A percentile compares a stretch with the other conserved stretches of the same genome.
Evolutionary conservation across 805 yeast genomes (phyloP).

Genomic region (Kazachstania martiniae): DNA sequence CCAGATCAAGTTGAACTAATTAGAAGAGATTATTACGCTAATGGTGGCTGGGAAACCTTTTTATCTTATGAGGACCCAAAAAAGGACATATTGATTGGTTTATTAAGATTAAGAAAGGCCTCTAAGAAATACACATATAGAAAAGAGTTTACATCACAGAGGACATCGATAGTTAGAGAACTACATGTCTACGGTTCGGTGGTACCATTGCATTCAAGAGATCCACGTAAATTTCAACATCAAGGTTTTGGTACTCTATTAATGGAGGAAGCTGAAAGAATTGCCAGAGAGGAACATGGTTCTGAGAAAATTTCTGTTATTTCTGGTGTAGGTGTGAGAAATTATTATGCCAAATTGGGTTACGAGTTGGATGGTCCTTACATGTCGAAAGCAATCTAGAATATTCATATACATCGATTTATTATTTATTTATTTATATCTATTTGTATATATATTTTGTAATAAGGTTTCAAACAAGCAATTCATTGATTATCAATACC

Average conservation of each 20-base stretch:
- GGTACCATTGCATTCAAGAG: slow-evolving; percentile 91
- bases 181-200: slow-evolving; percentile 96
- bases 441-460: neutral
- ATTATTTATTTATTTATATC: too few relatives aligned
- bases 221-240: slow-evolving; percentile 96
- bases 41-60: slow-evolving; percentile 98
- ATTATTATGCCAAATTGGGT: slow-evolving; percentile 87
- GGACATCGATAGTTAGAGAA: slow-evolving; percentile 91
- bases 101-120: slow-evolving; percentile 79
- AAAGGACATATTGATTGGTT: slow-evolving; percentile 88
- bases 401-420: too few relatives aligned
- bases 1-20: slow-evolving; percentile 96
- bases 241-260: slow-evolving; percentile 96
- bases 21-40: slow-evolving; percentile 92
- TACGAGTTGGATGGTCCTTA: slow-evolving; percentile 90
- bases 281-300: slow-evolving; percentile 91
- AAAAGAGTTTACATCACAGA: slow-evolving; percentile 74
- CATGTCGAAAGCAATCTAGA: slow-evolving; percentile 63
- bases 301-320: slow-evolving; percentile 85
- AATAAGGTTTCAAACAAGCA: too few relatives aligned
- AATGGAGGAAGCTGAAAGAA: slow-evolving; percentile 98
- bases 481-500: too few relatives aligned
- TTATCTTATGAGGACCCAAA: slow-evolving; percentile 93
- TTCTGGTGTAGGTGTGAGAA: slow-evolving; percentile 95
- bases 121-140: slow-evolving; percentile 82